Conservation (phyloP, 768 basidiomycete genomes). For the Auricularia heimuer region DNA sequence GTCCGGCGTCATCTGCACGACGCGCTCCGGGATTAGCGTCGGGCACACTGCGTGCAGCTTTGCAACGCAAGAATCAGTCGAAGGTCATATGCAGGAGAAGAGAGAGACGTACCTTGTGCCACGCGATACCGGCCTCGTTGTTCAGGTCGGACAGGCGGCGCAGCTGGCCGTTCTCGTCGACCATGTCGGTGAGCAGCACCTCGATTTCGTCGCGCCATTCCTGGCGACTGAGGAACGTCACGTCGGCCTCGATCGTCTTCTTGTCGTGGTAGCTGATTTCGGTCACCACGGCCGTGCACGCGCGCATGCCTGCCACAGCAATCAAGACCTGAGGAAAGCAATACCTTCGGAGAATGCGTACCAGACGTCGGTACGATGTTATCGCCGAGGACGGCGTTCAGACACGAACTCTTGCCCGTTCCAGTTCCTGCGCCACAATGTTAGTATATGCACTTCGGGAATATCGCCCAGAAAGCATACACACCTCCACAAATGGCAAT, state of each 20-base stretch:
- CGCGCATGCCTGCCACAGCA: constrained; percentile 20
- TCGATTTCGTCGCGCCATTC: constrained; percentile 52
- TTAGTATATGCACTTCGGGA: background rate
- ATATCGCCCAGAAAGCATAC: constrained; percentile 6
- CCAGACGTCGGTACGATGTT: constrained; percentile 58
- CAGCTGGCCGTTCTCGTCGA: constrained; percentile 47
- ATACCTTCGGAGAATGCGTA: constrained; percentile 39
- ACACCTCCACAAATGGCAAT: constrained; percentile 58
- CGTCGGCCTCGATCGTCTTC: constrained; percentile 46
- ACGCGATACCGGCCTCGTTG: constrained; percentile 51
- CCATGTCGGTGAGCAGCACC: constrained; percentile 47
- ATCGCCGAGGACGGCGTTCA: constrained; percentile 57
- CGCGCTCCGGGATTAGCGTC: constrained; percentile 34
- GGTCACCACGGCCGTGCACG: constrained; percentile 58
- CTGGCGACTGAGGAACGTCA: constrained; percentile 43
- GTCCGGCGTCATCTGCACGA: constrained; percentile 40
- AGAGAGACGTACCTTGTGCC: constrained; percentile 52
- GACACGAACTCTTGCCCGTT: constrained; percentile 49
- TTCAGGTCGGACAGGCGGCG: constrained; percentile 45
- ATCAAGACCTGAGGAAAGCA: background rate
- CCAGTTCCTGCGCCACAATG: constrained; percentile 35
- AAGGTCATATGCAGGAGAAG: no score
- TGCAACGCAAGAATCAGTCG: no score
- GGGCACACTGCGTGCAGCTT: constrained; percentile 59
- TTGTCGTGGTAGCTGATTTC: constrained; percentile 49